Conservation (phyloP, 192 early-diverging fungal species). For the Spinellus fusiger region DNA sequence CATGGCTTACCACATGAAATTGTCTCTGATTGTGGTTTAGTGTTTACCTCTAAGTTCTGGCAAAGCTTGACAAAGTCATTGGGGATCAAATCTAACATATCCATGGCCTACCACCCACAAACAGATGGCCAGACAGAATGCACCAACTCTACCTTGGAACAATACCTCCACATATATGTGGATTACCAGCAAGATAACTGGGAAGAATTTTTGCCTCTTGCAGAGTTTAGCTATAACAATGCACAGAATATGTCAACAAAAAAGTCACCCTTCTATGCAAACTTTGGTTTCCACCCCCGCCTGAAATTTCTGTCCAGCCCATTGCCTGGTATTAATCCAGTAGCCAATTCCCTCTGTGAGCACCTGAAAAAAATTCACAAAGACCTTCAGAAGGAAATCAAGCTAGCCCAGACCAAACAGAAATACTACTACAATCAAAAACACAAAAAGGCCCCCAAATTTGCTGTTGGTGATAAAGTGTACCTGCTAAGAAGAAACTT, state of each 20-base stretch:
- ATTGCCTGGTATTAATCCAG: too few relatives aligned
- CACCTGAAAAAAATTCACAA: too few relatives aligned
- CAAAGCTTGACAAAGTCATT: constrained; percentile 14
- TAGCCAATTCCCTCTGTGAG: too few relatives aligned
- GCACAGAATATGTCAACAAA: constrained; percentile 19
- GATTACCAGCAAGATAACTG: constrained; percentile 39
- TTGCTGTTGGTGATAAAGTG: too few relatives aligned
- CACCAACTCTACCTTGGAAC: constrained; percentile 33
- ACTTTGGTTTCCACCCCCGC: constrained; percentile 29
- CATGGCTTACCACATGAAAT: constrained; percentile 38
- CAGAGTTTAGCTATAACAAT: constrained; percentile 52
- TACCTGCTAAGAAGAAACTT: too few relatives aligned
- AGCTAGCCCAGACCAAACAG: too few relatives aligned
- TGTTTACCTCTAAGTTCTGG: constrained; percentile 40
- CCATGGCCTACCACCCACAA: constrained; percentile 36
- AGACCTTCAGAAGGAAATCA: too few relatives aligned
- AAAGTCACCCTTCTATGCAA: constrained; percentile 25
- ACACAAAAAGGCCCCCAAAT: too few relatives aligned
- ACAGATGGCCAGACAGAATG: constrained; percentile 40
- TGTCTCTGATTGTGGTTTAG: constrained; percentile 38
- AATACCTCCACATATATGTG: constrained; percentile 29
- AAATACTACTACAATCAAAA: too few relatives aligned
- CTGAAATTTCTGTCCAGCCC: too few relatives aligned
- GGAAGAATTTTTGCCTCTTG: constrained; percentile 29
- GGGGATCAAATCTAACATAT: constrained; percentile 25